Evolutionary conservation across 495 filamentous ascomycete genomes (phyloP), one percentile per base, ranked within the genome.

Genomic region (Schizothecium vesticola): DNA sequence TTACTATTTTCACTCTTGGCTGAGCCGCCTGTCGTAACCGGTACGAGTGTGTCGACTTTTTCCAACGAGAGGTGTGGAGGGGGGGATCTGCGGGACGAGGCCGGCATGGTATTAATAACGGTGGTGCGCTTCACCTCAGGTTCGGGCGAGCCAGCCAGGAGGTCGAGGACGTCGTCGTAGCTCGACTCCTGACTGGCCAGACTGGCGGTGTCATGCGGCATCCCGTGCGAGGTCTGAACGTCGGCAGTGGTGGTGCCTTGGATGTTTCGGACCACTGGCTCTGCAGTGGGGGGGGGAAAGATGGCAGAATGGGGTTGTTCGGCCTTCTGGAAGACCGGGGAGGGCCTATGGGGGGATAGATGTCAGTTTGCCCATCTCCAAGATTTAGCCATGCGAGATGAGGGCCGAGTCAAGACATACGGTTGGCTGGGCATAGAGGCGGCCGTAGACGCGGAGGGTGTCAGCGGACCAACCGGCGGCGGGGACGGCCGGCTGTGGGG

Each of bases 31-130:
- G 74, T 43, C 59, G 61, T 75, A 70, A 64, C 70, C 64, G 24
- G 73, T 74, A 74, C 60, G 29, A 72, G 66, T 57, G 67, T 71
- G 56, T 81, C 77, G 71, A 74, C 73, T 43, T 68, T 68, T 63
- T 75, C 78, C 63, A 82, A 71, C 62, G 76, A 80, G 21, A 86
- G 74, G 64, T 86, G 83, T 71, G 83, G 83, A 71, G 83, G 83
- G 69, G 83, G 75, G 29, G 76, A 71, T 70, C 83, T 86, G 51
- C 76, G 76, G 67, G 79, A 72, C 74, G 76, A 74, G 62, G 78
- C 62, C 61, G 80, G 81, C 80, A 83, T 82, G 75, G 73, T 79
- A 69, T 70, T 73, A 75, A 73, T 71, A 74, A 70, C 36, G 63
- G 74, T 76, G 61, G 61, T 64, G 63, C 63, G 72, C 59, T 74